Evolutionary conservation across 2,329 filamentous ascomycete genomes (phyloP), one percentile per base, ranked within the genome.

Genomic region (Fusarium phyllophilum): DNA sequence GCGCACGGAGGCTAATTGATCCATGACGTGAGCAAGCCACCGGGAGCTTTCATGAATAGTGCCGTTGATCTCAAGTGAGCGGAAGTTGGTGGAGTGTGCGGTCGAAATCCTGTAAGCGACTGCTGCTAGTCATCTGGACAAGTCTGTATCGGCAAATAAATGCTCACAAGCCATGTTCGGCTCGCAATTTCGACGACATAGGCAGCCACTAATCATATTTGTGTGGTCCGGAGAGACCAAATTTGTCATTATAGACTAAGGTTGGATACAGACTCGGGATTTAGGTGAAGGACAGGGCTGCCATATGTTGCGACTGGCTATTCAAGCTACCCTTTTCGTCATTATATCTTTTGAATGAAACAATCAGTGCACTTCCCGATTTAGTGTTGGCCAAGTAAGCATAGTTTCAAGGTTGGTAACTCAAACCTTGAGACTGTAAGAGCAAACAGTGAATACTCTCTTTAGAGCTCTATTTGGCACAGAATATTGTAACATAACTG

Each of bases 231-330:
- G 17, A 34, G 34, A 26, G 51, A 39, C 36, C 38, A 49, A 26
- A 39, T 34, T 51, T 31, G 24, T 29, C 44, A 52, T 45, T 46
- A 12, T 22, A 34, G 22, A n/a, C 31, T 10, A 24, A 59, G 57
- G 22, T 31, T 22, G 52, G 26, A 38, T 52, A 15, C 20, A 62
- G 44, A 59, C 73, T 57, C 65, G 68, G 75, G 58, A 64, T 77
- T 75, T 71, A 77, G 76, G 76, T 77, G 73, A 71, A 66, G 22
- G 29, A 67, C 58, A 55, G 36, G 24, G 45, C 29, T 24, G 24
- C 17, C 26, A 39, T 20, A 18, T 62, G 66, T 60, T 60, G 48
- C 48, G 48, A 66, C 57, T 70, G 56, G 60, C 42, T 46, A 20
- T 12, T 57, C 22, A 42, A 46, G n/a, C 48, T 38, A 22, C 52